Evolutionary conservation across 1,284 basidiomycete genomes (phyloP).

Genomic region (Rhodotorula sp.): DNA sequence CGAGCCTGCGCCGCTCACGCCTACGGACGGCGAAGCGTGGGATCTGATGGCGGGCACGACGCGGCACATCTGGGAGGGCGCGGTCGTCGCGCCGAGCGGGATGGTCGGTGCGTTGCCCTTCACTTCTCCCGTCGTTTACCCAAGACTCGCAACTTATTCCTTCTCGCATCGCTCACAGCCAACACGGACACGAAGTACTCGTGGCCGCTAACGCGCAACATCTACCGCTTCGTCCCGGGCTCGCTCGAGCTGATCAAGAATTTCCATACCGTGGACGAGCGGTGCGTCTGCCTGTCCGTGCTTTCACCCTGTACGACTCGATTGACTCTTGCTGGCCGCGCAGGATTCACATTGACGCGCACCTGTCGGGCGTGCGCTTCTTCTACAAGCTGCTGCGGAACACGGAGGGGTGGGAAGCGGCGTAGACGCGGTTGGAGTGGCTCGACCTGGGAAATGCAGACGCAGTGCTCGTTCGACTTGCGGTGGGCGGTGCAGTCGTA

Average conservation of each 20-base stretch:
- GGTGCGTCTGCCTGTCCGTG: too few species aligned
- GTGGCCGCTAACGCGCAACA: conserved; percentile 57
- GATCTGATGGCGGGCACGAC: conserved; percentile 59
- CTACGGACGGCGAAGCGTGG: conserved; percentile 56
- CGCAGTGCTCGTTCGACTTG: neutral
- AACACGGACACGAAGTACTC: conserved; percentile 38
- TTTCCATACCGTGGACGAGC: conserved; percentile 64
- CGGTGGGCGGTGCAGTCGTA: neutral
- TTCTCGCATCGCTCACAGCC: conserved; percentile 37
- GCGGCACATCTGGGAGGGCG: conserved; percentile 53
- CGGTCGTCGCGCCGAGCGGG: conserved; percentile 58
- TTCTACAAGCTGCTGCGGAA: conserved; percentile 58
- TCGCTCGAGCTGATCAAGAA: conserved; percentile 53
- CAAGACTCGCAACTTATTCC: conserved; percentile 34
- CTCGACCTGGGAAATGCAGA: neutral
- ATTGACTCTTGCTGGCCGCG: neutral
- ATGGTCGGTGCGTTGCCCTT: conserved; percentile 57
- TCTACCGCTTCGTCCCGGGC: conserved; percentile 60
- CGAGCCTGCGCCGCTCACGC: conserved; percentile 62
- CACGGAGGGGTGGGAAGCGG: conserved; percentile 45
- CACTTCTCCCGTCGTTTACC: neutral
- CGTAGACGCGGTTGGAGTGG: neutral
- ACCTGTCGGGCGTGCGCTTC: conserved; percentile 55
- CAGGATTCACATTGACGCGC: conserved; percentile 48
- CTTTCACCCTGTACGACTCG: too few species aligned